Evolutionary conservation across 2,329 filamentous ascomycete genomes (phyloP).

Genomic region (Acarospora socialis): DNA sequence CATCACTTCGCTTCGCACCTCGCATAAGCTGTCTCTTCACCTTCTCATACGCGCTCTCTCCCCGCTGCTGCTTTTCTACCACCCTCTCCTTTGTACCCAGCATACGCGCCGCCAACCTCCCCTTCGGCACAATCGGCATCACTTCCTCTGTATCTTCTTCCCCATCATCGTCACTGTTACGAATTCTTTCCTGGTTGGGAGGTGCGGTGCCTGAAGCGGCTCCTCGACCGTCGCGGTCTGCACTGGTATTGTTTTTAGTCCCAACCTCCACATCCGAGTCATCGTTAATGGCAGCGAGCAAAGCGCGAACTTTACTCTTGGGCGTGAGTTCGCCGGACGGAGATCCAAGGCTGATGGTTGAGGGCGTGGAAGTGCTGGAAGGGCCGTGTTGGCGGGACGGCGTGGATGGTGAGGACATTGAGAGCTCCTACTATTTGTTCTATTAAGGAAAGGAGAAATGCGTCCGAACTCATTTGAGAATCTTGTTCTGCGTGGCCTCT

Average conservation of each 20-base stretch:
- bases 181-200: no score
- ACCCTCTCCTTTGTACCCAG: conserved; percentile 20
- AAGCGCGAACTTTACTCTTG: conserved; percentile 33
- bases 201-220: no score
- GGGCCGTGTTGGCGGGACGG: no score
- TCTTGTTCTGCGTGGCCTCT: no score
- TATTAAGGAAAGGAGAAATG: no score
- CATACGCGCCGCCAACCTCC: conserved; percentile 52
- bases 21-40: conserved; percentile 21
- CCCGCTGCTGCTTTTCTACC: conserved; percentile 18
- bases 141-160: conserved; percentile 36
- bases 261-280: conserved; percentile 22
- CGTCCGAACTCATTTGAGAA: no score
- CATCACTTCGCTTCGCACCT: conserved; percentile 13
- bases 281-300: conserved; percentile 34
- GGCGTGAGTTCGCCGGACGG: conserved; percentile 30
- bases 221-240: no score
- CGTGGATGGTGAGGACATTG: no score
- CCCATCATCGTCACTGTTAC: conserved; percentile 13
- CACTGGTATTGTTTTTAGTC: no score
- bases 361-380: no score
- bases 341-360: no score
- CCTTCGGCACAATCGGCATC: conserved; percentile 38
- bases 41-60: conserved; percentile 26
- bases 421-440: no score